Percentiles rank a stretch among this genome's conserved stretches.
Evolutionary conservation across 495 filamentous ascomycete species (phyloP).

Genomic region (Penicillium flavigenum): DNA sequence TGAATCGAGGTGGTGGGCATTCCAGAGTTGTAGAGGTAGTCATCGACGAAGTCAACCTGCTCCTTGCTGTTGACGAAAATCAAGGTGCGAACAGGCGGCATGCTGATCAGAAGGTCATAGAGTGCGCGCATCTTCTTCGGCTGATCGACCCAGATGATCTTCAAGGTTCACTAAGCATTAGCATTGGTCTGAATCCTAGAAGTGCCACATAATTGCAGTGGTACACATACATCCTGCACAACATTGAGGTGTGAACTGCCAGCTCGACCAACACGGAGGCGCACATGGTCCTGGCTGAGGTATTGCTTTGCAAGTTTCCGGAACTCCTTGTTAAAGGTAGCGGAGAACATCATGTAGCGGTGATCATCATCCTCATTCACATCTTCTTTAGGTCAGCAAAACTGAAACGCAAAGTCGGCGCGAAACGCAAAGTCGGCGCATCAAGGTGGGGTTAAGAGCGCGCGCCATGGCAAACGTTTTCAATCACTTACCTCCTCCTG

Average conservation of each 20-base stretch:
- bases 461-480: background rate
- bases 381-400: conserved; percentile 39
- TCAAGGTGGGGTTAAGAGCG: background rate
- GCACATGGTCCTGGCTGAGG: conserved; percentile 68
- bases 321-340: conserved; percentile 79
- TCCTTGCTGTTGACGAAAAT: conserved; percentile 85
- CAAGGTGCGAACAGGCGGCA: conserved; percentile 74
- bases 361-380: conserved; percentile 78
- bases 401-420: background rate
- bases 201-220: background rate
- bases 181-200: background rate
- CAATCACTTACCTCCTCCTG: conserved; percentile 65
- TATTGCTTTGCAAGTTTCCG: conserved; percentile 74
- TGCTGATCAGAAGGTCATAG: conserved; percentile 66
- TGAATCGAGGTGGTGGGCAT: conserved; percentile 87
- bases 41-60: conserved; percentile 77
- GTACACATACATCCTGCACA: conserved; percentile 55
- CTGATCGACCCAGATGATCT: conserved; percentile 63
- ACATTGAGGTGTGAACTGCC: conserved; percentile 80
- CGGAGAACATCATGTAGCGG: conserved; percentile 90
- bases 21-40: conserved; percentile 75
- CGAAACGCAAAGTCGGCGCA: background rate
- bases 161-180: background rate
- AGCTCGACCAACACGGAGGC: conserved; percentile 79
- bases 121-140: conserved; percentile 66